Conservation (phyloP, 2,329 filamentous ascomycete genomes). For the Colletotrichum paranaense region DNA sequence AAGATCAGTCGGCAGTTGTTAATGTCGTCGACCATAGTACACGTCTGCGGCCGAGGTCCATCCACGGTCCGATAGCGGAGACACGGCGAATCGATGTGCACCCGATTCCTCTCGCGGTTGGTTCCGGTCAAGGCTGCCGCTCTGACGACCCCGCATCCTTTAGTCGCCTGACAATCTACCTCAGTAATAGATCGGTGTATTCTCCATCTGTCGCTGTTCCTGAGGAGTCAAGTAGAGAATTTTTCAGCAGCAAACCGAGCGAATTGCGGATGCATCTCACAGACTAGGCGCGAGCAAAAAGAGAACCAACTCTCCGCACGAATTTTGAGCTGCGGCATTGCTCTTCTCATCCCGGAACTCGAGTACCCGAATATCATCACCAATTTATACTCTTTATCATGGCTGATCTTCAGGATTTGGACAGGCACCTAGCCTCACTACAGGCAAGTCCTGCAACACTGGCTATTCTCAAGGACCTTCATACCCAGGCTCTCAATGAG, state of each 20-base stretch:
- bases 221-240: too few relatives aligned
- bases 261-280: too few relatives aligned
- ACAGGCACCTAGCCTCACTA: conserved; percentile 45
- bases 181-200: not conserved
- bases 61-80: not conserved
- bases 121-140: not conserved
- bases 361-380: not conserved
- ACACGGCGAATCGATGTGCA: not conserved
- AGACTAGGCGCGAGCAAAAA: too few relatives aligned
- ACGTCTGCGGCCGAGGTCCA: too few relatives aligned
- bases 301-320: too few relatives aligned
- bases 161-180: not conserved
- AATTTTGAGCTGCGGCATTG: not conserved
- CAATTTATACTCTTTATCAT: not conserved
- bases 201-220: too few relatives aligned
- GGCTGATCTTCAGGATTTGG: conserved; percentile 27
- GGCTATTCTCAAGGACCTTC: conserved; percentile 44
- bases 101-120: not conserved
- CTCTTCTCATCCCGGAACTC: not conserved
- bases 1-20: not conserved
- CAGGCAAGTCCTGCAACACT: conserved; percentile 41
- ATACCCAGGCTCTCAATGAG: conserved; percentile 45
- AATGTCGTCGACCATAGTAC: not conserved
- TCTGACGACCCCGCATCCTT: not conserved
- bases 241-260: too few relatives aligned